Base-by-base conservation (phyloP, 306 rosid species). In the Mucuna pruriens region DNA sequence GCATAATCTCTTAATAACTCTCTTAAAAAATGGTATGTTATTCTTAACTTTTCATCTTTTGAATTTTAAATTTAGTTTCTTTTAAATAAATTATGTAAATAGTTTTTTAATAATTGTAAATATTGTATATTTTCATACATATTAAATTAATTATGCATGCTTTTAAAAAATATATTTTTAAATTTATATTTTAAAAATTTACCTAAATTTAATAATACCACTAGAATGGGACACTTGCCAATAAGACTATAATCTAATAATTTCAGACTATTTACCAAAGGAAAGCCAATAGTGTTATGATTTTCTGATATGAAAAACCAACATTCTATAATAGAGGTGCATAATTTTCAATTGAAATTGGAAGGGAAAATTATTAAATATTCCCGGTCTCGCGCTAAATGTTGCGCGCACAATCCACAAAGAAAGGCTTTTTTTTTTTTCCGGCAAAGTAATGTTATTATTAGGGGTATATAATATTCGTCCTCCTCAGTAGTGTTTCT, bases 391-490 rank as follows among this genome's bases (percentile, higher is more conserved):
- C 20, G 31, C 75, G 42, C 75, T 78, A 78, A 33, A 34, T 38
- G 67, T 38, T 51, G 67, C 26, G 10, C 38, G 29, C 70, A 65
- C 58, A 64, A 66, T 65, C 85, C 61, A 81, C 55, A 44, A 66
- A 81, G 51, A 65, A 65, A 19, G 6, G 19, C 44, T 82, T 26
- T 54, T 75, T 66, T 65, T 69, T 57, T 44, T 66, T 55, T 57
- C 77, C 77, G 26, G 68, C 49, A 60, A 82, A 40, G 15, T 65
- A 81, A 65, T 48, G 51, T 52, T 61, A 70, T 46, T 77, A 29
- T 23, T 39, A 31, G 23, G 42, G 69, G 44, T 23, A 57, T 9
- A n/a, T n/a, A n/a, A n/a, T n/a, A 6, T 57, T 12, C 36, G 36
- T 57, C 64, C 7, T 22, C 12, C 29, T 20, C 12, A 31, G 54